A percentile compares a stretch with the other conserved stretches of the same genome.
phyloP scores from a whole-genome alignment of 2,329 filamentous ascomycete species.

The Aspergillus sp. region DNA sequence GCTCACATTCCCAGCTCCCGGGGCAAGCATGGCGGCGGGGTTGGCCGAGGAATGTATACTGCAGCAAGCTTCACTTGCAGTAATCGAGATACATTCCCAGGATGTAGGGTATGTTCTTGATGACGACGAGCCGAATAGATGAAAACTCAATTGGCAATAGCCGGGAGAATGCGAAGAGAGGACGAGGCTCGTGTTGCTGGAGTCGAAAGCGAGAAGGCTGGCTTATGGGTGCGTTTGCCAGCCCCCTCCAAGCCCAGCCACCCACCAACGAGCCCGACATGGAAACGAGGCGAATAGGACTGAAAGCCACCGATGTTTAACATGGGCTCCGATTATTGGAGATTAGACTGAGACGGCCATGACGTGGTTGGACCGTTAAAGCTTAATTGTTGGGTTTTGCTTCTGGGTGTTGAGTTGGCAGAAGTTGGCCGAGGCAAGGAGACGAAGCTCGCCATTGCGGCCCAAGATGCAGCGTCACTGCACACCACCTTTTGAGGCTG shows the following conservation, averaged over 20 bases:
- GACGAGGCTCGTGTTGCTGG: background rate
- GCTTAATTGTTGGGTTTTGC: background rate
- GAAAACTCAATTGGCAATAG: slow-evolving; percentile 1
- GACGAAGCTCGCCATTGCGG: background rate
- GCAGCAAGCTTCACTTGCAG: slow-evolving; percentile 19
- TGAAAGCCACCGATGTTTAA: slow-evolving; percentile 10
- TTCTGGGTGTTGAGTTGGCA: slow-evolving; percentile 15
- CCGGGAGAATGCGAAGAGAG: background rate
- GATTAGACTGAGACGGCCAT: background rate
- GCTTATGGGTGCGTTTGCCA: slow-evolving; percentile 18
- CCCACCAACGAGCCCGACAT: slow-evolving; percentile 10
- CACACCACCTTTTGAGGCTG: background rate
- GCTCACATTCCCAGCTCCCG: slow-evolving; percentile 25
- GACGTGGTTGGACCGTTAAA: slow-evolving; percentile 8
- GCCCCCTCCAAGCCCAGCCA: slow-evolving; percentile 20
- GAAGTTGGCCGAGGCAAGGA: background rate
- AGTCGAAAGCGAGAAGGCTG: slow-evolving; percentile 12
- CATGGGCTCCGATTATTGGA: slow-evolving; percentile 15
- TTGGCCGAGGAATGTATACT: slow-evolving; percentile 19
- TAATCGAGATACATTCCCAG: slow-evolving; percentile 18
- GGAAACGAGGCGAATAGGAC: background rate
- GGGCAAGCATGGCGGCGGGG: slow-evolving; percentile 26
- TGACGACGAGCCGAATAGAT: slow-evolving; percentile 6
- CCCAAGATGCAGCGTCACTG: background rate
- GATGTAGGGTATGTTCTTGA: slow-evolving; percentile 1